Base-by-base conservation (phyloP, 768 basidiomycete species). In the Lyophyllum semitale region DNA sequence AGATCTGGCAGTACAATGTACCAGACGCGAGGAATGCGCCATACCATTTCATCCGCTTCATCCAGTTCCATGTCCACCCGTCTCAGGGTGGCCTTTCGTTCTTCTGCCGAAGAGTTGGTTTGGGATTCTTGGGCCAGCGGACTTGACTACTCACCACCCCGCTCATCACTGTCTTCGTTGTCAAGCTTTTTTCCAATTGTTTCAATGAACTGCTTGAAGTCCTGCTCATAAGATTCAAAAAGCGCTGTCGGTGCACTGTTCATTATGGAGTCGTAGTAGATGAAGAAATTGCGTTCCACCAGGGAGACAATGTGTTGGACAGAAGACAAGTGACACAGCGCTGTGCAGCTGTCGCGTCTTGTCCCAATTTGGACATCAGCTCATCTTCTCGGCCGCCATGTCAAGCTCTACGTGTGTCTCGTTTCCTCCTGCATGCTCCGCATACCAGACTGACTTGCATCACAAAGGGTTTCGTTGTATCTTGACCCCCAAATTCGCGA, bases 401-500 rank as follows among this genome's bases (percentile, higher is more conserved):
- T 73, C 78, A 41, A 71, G 59, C 64, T 74, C 74, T 69, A 72
- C 71, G 81, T 80, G 71, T 56, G 80, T 75, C 25, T 53, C 35
- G 20, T 51, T 46, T 15, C 50, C 47, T 20, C 35, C 33, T 6
- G 22, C 30, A 51, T 45, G 8, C 8, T 51, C 26, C 32, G 15
- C 44, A 38, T 17, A 12, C 8, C 33, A 30, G 12, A 11, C 40
- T 45, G 12, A 43, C 18, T 22, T 50, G 25, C 29, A 9, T 29
- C 43, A 23, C 60, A n/a, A 58, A 84, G 81, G 44, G 74, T 77
- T 13, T 82, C 81, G 35, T 71, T 84, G 57, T 84, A 94, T 73
- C 86, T 98, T 45, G 95, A 98, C 76, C 95, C 95, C 40, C 92
- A 95, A 73, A 98, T 98, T 70, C 85, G 95, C 63, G 93, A 91